Evolutionary conservation across 225 moss, liverwort and hornwort species (phyloP), one percentile per base, ranked within the genome.

Genomic region (Ulota crispa): DNA sequence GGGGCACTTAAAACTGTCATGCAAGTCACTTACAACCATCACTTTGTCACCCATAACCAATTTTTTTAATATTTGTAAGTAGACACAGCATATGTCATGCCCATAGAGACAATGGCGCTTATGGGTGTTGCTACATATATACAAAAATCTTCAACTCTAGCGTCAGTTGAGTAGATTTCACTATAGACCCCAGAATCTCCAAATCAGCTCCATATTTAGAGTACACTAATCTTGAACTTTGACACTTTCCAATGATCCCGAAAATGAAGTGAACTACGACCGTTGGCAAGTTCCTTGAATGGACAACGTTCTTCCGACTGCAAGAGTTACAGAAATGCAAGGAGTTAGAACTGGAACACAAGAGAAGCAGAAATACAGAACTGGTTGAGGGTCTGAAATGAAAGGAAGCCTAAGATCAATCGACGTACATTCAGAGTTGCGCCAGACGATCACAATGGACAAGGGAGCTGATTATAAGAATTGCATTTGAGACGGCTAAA

Each of bases 381-480:
- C 34, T 24, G 8, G 47, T n/a, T 7, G n/a, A n/a, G n/a, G n/a
- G n/a, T n/a, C n/a, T n/a, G 3, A 73, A 50, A 32, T 65, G 52
- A 23, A 52, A 73, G 27, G 55, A 47, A 47, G 77, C 20, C 31
- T 32, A 30, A 54, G 43, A 70, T 72, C 12, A 12, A 64, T 64
- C 31, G 8, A 64, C 83, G 8, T 80, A 92, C 92, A 90, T 67
- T 87, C 60, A 43, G 92, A 83, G 75, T 75, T 45, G 2, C 76
- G 84, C 26, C 85, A 88, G 34, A 92, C 92, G 37, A 92, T n/a
- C 36, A 92, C 88, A 26, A 92, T 42, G 20, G 87, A 85, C 82
- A 92, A 70, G 12, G 90, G 92, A 50, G 50, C 50, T 50, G 15
- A 16, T 50, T 6, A 5, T 50, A 6, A 50, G 15, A 50, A 50